A percentile compares a stretch with the other conserved stretches of the same genome.
These are phyloP conservation scores for Geotrichum bryndzae DNA, from an alignment of 1,139 yeast species.

Conservation along the genomic window DNA sequence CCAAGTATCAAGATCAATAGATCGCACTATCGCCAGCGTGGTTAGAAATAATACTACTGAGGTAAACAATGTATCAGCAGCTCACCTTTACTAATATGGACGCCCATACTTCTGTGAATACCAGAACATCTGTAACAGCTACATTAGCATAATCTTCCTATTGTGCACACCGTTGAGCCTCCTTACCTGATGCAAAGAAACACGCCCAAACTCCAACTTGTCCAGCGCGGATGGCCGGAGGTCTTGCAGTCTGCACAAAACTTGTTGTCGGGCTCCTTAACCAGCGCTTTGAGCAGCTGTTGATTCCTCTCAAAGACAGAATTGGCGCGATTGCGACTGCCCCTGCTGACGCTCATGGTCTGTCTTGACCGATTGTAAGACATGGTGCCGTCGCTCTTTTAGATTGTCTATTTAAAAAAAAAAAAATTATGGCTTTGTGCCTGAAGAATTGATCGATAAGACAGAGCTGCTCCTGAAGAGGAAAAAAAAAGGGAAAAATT, in stretches of 20 bases:
- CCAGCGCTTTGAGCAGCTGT: slow-evolving; percentile 62
- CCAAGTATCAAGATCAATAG: slow-evolving; percentile 95
- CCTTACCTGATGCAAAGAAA: slow-evolving; percentile 64
- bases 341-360: neutral
- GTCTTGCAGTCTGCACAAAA: slow-evolving; percentile 88
- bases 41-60: neutral
- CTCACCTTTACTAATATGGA: slow-evolving; percentile 56
- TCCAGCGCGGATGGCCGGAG: slow-evolving; percentile 93
- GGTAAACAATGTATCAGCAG: neutral
- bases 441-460: neutral
- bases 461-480: neutral
- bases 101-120: slow-evolving; percentile 89
- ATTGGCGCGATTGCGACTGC: neutral
- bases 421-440: neutral
- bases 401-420: neutral
- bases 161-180: neutral
- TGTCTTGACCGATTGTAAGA: neutral
- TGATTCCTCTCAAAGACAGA: slow-evolving; percentile 43
- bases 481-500: neutral
- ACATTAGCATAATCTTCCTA: neutral
- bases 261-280: slow-evolving; percentile 70
- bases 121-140: slow-evolving; percentile 64
- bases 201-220: slow-evolving; percentile 91
- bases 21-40: slow-evolving; percentile 32
- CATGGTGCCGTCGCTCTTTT: neutral